phyloP scores from a whole-genome alignment of 441 rosid genomes.

The Arabidopsis hybrid region DNA sequence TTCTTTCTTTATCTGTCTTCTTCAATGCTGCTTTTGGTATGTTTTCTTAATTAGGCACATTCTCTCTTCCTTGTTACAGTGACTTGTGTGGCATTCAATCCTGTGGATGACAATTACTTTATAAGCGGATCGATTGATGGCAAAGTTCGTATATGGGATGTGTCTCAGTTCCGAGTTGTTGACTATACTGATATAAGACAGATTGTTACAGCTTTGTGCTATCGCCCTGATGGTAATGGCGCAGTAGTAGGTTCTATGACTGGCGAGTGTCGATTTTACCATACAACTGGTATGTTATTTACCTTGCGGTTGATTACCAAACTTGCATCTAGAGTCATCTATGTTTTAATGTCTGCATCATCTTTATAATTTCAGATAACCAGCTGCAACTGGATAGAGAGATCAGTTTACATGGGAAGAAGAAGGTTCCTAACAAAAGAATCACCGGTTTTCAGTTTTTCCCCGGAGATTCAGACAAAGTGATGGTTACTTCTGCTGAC shows the following conservation, averaged over 20 bases:
- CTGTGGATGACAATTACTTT: conserved; percentile 65
- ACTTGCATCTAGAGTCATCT: neutral
- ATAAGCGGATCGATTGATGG: conserved; percentile 77
- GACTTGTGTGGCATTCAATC: conserved; percentile 71
- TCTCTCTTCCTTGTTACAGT: conserved; percentile 46
- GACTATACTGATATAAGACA: conserved; percentile 65
- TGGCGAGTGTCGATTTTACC: conserved; percentile 63
- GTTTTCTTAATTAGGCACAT: neutral
- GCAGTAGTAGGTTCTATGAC: conserved; percentile 65
- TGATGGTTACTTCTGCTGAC: conserved; percentile 74
- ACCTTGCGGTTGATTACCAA: neutral
- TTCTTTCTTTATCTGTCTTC: neutral
- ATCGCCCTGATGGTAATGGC: conserved; percentile 65
- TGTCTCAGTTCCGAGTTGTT: conserved; percentile 54
- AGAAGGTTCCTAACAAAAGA: conserved; percentile 61
- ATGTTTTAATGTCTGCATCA: neutral
- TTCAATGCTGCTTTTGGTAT: conserved; percentile 10
- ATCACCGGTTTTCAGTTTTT: conserved; percentile 75
- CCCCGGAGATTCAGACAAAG: conserved; percentile 58
- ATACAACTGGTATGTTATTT: conserved; percentile 53
- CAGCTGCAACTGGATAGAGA: conserved; percentile 55
- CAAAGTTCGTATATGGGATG: conserved; percentile 69
- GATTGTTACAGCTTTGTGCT: conserved; percentile 70
- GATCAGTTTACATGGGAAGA: conserved; percentile 56
- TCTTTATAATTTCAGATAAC: conserved; percentile 47